Evolutionary conservation across 1,284 basidiomycete species (phyloP).

Genomic region (Ceratobasidium sp.): DNA sequence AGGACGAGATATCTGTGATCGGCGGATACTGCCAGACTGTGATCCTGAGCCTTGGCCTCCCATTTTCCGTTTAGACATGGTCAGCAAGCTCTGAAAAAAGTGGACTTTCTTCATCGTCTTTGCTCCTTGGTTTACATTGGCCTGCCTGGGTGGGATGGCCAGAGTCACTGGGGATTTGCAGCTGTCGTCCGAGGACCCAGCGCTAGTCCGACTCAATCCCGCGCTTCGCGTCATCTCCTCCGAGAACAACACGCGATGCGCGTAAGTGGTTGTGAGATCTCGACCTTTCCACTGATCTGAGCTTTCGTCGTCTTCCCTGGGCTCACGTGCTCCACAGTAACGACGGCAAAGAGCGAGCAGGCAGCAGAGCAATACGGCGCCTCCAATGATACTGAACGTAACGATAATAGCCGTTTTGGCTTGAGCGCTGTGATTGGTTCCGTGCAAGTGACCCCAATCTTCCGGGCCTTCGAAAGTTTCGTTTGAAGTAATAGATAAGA

Average conservation of each 20-base stretch:
- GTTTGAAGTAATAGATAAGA: conserved; percentile 61
- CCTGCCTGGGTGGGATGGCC: not conserved
- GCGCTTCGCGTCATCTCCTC: conserved; percentile 15
- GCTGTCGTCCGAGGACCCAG: not conserved
- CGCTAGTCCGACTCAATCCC: conserved; percentile 14
- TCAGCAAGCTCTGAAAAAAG: conserved; percentile 21
- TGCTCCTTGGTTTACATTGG: not conserved
- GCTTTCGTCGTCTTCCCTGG: conserved; percentile 34
- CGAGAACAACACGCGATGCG: not conserved
- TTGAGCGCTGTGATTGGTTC: conserved; percentile 47
- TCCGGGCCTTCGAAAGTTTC: conserved; percentile 49
- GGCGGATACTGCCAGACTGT: conserved; percentile 26
- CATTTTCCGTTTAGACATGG: conserved; percentile 27
- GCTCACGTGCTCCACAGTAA: conserved; percentile 54
- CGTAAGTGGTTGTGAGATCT: not conserved
- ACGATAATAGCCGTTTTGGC: conserved; percentile 51
- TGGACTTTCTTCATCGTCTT: conserved; percentile 22
- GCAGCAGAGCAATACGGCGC: conserved; percentile 64
- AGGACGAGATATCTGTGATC: conserved; percentile 42
- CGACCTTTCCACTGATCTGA: conserved; percentile 30
- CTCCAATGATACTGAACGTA: conserved; percentile 70
- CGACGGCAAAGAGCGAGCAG: conserved; percentile 65
- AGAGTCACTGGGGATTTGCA: not conserved
- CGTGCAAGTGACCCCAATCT: conserved; percentile 60
- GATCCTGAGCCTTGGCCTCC: conserved; percentile 4